phyloP scores from a whole-genome alignment of 331 rosid species.

The Acacia concinna region DNA sequence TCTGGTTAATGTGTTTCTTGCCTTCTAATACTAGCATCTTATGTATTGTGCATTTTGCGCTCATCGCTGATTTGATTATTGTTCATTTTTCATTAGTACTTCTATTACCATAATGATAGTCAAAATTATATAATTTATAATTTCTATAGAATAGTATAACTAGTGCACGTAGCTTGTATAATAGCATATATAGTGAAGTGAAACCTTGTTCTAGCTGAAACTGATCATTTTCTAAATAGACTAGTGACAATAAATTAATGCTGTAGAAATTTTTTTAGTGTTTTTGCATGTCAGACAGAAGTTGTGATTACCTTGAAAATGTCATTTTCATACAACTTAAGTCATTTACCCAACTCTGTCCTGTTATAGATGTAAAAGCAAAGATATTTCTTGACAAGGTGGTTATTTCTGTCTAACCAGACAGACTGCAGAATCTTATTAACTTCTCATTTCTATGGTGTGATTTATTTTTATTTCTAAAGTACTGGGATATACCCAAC shows the following conservation, averaged over 20 bases:
- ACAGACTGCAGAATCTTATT: neutral
- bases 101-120: neutral
- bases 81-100: neutral
- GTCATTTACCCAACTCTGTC: neutral
- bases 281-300: neutral
- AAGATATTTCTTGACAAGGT: neutral
- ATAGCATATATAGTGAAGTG: neutral
- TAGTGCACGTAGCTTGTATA: neutral
- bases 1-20: slow-evolving; percentile 20
- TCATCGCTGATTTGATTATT: neutral
- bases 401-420: neutral
- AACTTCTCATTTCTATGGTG: neutral
- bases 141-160: neutral
- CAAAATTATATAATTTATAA: neutral
- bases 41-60: neutral
- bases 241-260: neutral
- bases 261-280: neutral
- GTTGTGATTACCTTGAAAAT: neutral
- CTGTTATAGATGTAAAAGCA: neutral
- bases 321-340: neutral
- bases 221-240: neutral
- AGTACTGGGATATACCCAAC: neutral
- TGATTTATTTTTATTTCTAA: neutral
- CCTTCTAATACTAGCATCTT: neutral
- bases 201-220: neutral